Conservation (phyloP, 2,329 filamentous ascomycete genomes). For the Fusarium heterosporum region DNA sequence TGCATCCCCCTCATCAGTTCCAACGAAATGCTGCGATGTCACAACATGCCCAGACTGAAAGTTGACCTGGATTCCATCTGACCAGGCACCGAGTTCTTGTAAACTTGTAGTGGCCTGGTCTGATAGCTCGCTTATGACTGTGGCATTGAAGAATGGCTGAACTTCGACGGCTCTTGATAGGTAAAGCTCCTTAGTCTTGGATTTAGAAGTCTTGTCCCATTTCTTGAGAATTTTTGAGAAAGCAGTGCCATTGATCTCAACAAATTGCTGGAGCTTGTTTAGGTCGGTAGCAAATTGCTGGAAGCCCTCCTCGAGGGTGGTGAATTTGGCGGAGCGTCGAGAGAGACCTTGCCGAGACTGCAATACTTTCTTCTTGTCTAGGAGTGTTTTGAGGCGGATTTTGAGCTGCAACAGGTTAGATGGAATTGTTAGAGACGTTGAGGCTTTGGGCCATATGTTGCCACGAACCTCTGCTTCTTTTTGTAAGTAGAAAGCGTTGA, state of each 20-base stretch:
- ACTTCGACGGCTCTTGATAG: conserved; percentile 96
- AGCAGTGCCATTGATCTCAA: conserved; percentile 96
- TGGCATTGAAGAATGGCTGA: conserved; percentile 97
- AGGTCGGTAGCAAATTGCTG: conserved; percentile 97
- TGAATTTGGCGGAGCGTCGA: conserved; percentile 91
- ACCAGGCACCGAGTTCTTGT: conserved; percentile 95
- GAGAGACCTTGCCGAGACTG: conserved; percentile 85
- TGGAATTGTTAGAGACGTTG: background rate
- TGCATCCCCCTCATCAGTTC: conserved; percentile 88
- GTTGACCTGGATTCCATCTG: conserved; percentile 92
- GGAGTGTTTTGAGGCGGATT: conserved; percentile 87
- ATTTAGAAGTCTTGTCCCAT: conserved; percentile 99
- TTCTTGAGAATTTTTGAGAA: conserved; percentile 99
- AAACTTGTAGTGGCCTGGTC: conserved; percentile 97
- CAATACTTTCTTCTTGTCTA: conserved; percentile 94
- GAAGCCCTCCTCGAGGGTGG: conserved; percentile 94
- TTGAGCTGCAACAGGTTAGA: conserved; percentile 74
- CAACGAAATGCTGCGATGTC: conserved; percentile 73
- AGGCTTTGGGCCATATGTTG: background rate
- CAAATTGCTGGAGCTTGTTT: conserved; percentile 98
- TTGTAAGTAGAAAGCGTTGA: conserved; percentile 97
- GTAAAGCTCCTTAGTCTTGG: conserved; percentile 97
- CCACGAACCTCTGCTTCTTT: conserved; percentile 91
- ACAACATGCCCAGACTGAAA: conserved; percentile 78
- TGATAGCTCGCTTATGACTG: conserved; percentile 95